Evolutionary conservation across 371 early-diverging fungal species (phyloP).

Genomic region (Rhizopus microsporus): DNA sequence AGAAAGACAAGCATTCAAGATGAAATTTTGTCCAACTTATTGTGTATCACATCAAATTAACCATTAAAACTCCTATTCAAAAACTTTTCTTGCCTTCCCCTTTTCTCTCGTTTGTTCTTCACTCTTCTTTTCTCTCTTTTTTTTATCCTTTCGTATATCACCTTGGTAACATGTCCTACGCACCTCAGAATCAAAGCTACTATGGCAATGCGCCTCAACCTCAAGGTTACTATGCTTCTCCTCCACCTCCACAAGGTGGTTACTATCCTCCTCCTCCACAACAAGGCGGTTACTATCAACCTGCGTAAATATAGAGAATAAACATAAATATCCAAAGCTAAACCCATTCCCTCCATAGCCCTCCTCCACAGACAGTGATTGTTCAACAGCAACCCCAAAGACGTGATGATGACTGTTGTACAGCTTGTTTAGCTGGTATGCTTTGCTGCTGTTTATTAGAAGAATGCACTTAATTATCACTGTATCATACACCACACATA

Average conservation of each 20-base stretch:
- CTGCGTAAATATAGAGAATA: conserved; percentile 19
- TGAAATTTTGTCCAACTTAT: not conserved
- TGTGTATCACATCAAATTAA: not conserved
- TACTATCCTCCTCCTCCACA: conserved; percentile 26
- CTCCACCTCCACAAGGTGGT: conserved; percentile 20
- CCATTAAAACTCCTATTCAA: conserved; percentile 1
- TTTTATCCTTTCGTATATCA: not conserved
- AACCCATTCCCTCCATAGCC: conserved; percentile 15
- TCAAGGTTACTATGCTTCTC: conserved; percentile 19
- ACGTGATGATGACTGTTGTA: conserved; percentile 33
- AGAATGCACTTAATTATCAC: conserved; percentile 17
- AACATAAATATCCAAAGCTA: not conserved
- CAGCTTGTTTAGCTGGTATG: conserved; percentile 36
- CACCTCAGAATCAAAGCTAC: conserved; percentile 10
- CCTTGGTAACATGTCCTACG: conserved; percentile 14
- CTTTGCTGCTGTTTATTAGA: conserved; percentile 32
- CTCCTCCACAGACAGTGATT: conserved; percentile 32
- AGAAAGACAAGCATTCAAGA: conserved; percentile 5
- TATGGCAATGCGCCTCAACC: conserved; percentile 1
- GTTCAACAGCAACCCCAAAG: conserved; percentile 33
- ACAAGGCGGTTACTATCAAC: conserved; percentile 25
- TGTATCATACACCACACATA: not conserved
- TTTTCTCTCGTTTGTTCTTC: conserved; percentile 4
- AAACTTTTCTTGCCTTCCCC: not conserved
- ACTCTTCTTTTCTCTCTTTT: not conserved